Percentiles rank a stretch among this genome's conserved stretches.
phyloP scores from a whole-genome alignment of 352 stramenopile species.

The Plasmopara halstedii region DNA sequence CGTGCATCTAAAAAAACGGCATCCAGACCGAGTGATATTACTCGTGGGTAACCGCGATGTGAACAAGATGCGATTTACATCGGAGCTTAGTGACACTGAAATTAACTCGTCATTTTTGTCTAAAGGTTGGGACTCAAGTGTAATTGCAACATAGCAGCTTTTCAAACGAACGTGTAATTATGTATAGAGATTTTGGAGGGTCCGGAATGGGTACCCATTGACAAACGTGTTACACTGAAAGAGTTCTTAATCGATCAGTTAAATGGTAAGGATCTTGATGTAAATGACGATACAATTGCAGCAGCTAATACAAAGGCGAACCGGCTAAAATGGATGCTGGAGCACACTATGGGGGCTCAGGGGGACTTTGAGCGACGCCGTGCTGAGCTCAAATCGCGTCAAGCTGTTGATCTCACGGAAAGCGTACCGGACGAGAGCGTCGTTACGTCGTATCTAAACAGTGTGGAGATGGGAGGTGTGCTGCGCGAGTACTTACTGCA shows the following conservation, averaged over 20 bases:
- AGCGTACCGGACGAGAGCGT: conserved; percentile 78
- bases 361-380: conserved; percentile 86
- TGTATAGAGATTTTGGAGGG: conserved; percentile 57
- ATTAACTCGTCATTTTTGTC: conserved; percentile 59
- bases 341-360: conserved; percentile 87
- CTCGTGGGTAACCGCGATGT: conserved; percentile 91
- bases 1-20: conserved; percentile 76
- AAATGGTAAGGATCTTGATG: background rate
- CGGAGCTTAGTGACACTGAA: conserved; percentile 68
- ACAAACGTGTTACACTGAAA: conserved; percentile 46
- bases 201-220: conserved; percentile 50
- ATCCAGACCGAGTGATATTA: conserved; percentile 86
- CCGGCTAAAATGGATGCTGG: conserved; percentile 85
- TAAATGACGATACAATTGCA: conserved; percentile 11
- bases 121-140: conserved; percentile 30
- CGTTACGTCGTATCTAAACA: conserved; percentile 66
- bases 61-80: conserved; percentile 89
- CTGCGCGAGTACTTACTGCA: conserved; percentile 81
- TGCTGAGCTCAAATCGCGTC: conserved; percentile 46
- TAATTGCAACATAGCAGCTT: too few species aligned
- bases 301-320: conserved; percentile 70
- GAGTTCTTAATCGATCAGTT: conserved; percentile 35
- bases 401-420: background rate
- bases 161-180: too few species aligned
- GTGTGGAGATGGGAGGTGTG: conserved; percentile 63